Evolutionary conservation across 306 rosid genomes (phyloP), one percentile per base, ranked within the genome.

Genomic region (Quercus cerris): DNA sequence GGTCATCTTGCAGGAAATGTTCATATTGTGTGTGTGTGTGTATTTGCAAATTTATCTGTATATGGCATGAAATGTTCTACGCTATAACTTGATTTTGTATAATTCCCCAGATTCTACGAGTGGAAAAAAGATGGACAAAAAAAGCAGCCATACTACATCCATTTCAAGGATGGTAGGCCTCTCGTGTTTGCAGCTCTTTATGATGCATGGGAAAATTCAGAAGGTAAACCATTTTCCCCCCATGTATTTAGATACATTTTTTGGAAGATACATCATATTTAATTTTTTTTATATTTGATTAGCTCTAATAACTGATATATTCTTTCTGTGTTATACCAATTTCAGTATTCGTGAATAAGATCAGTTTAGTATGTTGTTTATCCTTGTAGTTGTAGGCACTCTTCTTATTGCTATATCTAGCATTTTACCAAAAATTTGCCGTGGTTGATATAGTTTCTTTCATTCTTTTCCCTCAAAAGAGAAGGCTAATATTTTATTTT

Each of bases 111-210:
- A 78, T 93, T 95, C 81, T 95, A 91, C 59, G 99, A 95, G 85
- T 93, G 99, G 99, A 95, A 91, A 82, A 94, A 91, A 41, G 94
- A 89, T 79, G 97, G 96, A 83, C 87, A 94, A 41, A 93, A 78
- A 85, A 95, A 90, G 81, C 99, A 95, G 83, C 99, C 99, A 31
- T 93, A 95, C 86, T 91, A 95, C 75, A 75, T 95, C 56, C 91
- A 93, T 85, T 91, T 95, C 81, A 91, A 90, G 80, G 95, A 93
- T 86, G 97, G 90, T 12, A 89, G 89, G 33, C 93, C 98, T 55
- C 97, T 91, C 81, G 88, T 90, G 70, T 88, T 95, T 83, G 98
- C 99, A 54, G 99, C 93, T 74, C 92, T 91, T 73, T 95, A 91
- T 84, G 99, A 95, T 82, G 85, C 89, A 3, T 93, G 98, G 99